phyloP scores from a whole-genome alignment of 2,329 filamentous ascomycete species.

The Alternaria solani region DNA sequence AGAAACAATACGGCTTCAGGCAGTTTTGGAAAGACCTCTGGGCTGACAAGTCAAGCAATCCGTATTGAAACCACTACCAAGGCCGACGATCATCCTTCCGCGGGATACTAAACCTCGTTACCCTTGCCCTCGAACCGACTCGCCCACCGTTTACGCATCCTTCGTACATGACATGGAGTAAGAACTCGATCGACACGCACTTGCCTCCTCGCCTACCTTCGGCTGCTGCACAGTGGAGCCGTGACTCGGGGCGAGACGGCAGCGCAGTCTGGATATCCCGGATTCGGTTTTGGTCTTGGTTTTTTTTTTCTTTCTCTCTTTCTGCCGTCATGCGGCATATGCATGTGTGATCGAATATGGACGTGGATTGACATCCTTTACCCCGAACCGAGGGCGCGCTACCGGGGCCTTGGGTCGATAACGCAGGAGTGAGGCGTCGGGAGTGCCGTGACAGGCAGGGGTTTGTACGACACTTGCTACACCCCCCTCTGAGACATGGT shows the following conservation, averaged over 20 bases:
- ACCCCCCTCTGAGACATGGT: not conserved
- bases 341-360: slow-evolving; percentile 14
- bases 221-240: slow-evolving; percentile 2
- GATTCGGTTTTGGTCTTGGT: not conserved
- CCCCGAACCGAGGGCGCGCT: slow-evolving; percentile 9
- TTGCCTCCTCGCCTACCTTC: slow-evolving; percentile 14
- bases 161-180: slow-evolving; percentile 2
- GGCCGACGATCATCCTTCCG: not conserved
- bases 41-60: slow-evolving; percentile 18
- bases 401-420: slow-evolving; percentile 19
- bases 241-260: not conserved
- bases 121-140: not conserved
- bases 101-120: not conserved
- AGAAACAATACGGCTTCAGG: slow-evolving; percentile 80
- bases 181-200: slow-evolving; percentile 5
- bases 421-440: slow-evolving; percentile 16
- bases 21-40: slow-evolving; percentile 91
- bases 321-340: slow-evolving; percentile 9
- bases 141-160: slow-evolving; percentile 2
- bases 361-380: not conserved
- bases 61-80: slow-evolving; percentile 13
- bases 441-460: slow-evolving; percentile 7
- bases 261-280: not conserved
- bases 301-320: not conserved
- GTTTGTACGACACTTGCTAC: slow-evolving; percentile 4